Percentiles rank a stretch among this genome's conserved stretches.
Evolutionary conservation across 83 land plant genomes (phyloP).

Genomic region (Diphasiastrum complanatum): DNA sequence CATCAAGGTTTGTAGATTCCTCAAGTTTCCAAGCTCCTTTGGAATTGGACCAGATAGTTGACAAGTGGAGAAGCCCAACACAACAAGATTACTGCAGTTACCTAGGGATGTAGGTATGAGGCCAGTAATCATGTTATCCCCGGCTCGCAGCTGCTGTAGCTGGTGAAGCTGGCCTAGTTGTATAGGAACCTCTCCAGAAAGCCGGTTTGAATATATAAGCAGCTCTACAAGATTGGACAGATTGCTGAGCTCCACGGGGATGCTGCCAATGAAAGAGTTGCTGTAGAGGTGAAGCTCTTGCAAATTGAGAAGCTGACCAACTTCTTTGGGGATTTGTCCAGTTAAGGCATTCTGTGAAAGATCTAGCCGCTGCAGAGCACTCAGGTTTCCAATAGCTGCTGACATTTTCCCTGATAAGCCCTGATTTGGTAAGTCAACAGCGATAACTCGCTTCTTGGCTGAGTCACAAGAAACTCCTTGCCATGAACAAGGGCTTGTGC

Average conservation of each 20-base stretch:
- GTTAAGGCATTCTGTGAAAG: no score
- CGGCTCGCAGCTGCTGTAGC: background rate
- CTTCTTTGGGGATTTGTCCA: background rate
- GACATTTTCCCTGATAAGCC: no score
- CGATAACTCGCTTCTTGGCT: no score
- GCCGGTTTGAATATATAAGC: constrained; percentile 4
- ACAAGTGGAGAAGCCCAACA: constrained; percentile 2
- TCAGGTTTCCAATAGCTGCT: no score
- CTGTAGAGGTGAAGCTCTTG: background rate
- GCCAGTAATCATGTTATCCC: constrained; percentile 4
- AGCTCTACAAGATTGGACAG: background rate
- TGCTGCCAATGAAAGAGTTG: constrained; percentile 11
- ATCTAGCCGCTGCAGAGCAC: no score
- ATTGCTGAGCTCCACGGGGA: constrained; percentile 7
- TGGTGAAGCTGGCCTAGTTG: background rate
- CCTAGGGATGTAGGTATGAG: constrained; percentile 3
- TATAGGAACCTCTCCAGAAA: background rate
- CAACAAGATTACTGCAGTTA: constrained; percentile 11
- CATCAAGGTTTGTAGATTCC: no score
- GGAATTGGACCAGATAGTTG: constrained; percentile 16
- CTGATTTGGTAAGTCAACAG: no score
- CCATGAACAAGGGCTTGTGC: no score
- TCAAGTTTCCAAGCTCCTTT: constrained; percentile 14
- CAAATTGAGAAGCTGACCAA: background rate
- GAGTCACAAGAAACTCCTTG: no score